Base-by-base conservation (phyloP, 2,329 filamentous ascomycete genomes). In the Aureobasidium namibiae region DNA sequence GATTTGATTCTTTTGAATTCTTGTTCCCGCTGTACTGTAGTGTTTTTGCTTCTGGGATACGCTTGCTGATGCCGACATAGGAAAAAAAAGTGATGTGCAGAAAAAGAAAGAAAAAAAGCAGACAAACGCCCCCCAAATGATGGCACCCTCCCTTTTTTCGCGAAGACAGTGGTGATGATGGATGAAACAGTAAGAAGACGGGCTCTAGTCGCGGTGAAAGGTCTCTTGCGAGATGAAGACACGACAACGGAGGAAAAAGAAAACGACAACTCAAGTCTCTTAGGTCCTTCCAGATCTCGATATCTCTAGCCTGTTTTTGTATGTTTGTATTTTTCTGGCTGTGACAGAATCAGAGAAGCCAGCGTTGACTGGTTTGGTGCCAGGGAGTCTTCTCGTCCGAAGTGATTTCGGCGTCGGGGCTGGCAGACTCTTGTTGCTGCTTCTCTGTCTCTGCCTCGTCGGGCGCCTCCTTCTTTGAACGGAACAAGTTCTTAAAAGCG, bases 1-100 rank as follows among this genome's bases (percentile, higher is more conserved):
- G 46, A 4, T 34, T 49, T 36, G 11, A 49, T 49, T 18, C n/a
- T 49, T 49, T 36, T n/a, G 46, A 21, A 14, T 21, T 36, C 18
- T 49, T 23, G n/a, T 41, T n/a, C n/a, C 14, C 7, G 18, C 46
- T 36, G 46, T 49, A 49, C 31, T 49, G 24, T 36, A 31, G 36
- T 31, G n/a, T 29, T 29, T 21, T 52, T 39, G 34, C 48, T 52
- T 52, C 48, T 52, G 48, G 48, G 34, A 52, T 52, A 52, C 48
- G 48, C 48, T 52, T 52, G 48, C 48, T 52, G 48, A 52, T 52
- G 48, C 48, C 34, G 23, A 52, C 48, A 52, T 39, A 52, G 48
- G 48, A 52, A 39, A 39, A 16, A n/a, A n/a, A n/a, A n/a, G 18
- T 11, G 13, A 11, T 33, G 16, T n/a, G n/a, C n/a, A n/a, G n/a